phyloP scores from a whole-genome alignment of 768 basidiomycete species.

The Boletus rex-veris region DNA sequence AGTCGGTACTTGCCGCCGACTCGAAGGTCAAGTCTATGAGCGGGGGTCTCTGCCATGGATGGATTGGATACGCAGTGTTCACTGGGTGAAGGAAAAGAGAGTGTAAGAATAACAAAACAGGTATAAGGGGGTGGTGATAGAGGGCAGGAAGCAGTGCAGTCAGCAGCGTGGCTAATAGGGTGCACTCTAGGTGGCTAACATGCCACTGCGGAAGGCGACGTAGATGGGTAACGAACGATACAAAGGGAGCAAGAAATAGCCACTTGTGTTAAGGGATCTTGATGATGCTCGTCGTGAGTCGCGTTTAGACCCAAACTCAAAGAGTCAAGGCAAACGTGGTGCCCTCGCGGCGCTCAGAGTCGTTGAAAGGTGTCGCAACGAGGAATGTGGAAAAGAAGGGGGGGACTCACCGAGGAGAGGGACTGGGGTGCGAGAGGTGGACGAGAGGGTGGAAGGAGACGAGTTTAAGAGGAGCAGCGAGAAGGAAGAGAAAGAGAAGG shows the following conservation, averaged over 20 bases:
- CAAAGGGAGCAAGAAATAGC: not conserved
- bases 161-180: constrained; percentile 26
- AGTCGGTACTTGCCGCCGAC: constrained; percentile 96
- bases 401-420: constrained; percentile 24
- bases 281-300: constrained; percentile 4
- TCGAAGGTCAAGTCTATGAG: constrained; percentile 76
- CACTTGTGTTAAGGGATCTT: not conserved
- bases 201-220: constrained; percentile 12
- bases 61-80: constrained; percentile 8
- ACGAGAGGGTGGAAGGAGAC: constrained; percentile 19
- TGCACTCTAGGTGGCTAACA: constrained; percentile 37
- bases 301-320: constrained; percentile 3
- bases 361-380: constrained; percentile 10
- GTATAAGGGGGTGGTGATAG: constrained; percentile 19
- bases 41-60: constrained; percentile 69
- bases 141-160: constrained; percentile 31
- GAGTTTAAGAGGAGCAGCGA: constrained; percentile 27
- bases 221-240: not conserved
- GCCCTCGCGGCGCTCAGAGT: constrained; percentile 25
- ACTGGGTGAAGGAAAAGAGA: constrained; percentile 7
- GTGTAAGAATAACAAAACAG: constrained; percentile 12
- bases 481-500: constrained; percentile 27
- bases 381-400: not conserved
- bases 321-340: constrained; percentile 25
- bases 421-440: constrained; percentile 5